Evolutionary conservation across 257 asterid genomes (phyloP).

Genomic region (Voacanga thouarsii): DNA sequence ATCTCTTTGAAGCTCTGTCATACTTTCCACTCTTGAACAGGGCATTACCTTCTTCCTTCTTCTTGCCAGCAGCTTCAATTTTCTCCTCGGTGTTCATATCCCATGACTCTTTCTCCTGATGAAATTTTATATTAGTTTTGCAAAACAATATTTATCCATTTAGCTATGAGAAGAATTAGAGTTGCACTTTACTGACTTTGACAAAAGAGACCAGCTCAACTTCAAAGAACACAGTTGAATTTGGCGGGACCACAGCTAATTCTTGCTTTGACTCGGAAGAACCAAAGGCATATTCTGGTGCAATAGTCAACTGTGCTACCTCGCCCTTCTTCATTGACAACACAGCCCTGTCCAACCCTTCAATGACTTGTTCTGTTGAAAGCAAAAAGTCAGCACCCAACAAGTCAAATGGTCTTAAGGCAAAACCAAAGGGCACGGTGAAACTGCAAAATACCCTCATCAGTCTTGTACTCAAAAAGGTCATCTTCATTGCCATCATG

Average conservation of each 20-base stretch:
- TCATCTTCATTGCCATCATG: conserved; percentile 30
- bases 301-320: conserved; percentile 28
- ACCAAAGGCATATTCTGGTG: conserved; percentile 43
- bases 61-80: conserved; percentile 35
- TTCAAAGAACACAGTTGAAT: conserved; percentile 31
- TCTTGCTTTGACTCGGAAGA: conserved; percentile 34
- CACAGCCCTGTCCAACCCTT: conserved; percentile 38
- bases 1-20: conserved; percentile 34
- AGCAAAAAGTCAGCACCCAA: neutral
- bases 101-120: conserved; percentile 44
- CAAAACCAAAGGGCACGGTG: neutral
- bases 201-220: conserved; percentile 37
- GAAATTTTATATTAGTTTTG: neutral
- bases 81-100: conserved; percentile 44
- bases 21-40: conserved; percentile 39
- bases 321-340: conserved; percentile 43
- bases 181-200: conserved; percentile 20
- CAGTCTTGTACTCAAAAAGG: conserved; percentile 47
- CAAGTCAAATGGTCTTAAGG: too few species aligned
- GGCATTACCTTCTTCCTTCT: conserved; percentile 44
- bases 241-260: conserved; percentile 35
- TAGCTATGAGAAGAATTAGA: neutral
- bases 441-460: conserved; percentile 37
- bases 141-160: neutral
- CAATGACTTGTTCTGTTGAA: conserved; percentile 34